Evolutionary conservation across 1,139 yeast species (phyloP).

Genomic region (Pichia sp.): DNA sequence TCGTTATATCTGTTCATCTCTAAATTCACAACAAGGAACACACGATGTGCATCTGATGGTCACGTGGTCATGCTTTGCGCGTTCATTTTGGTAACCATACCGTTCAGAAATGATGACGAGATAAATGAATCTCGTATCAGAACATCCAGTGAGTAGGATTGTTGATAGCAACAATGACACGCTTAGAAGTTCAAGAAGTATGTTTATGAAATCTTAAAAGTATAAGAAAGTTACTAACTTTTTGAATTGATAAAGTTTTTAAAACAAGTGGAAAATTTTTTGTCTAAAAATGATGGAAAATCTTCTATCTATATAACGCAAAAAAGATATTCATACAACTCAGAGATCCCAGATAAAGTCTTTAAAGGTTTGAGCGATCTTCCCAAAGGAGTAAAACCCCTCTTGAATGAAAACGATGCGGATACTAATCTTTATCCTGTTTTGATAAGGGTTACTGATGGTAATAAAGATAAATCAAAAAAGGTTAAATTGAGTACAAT

Average conservation of each 20-base stretch:
- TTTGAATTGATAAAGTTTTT: conserved; percentile 29
- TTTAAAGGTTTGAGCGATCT: conserved; percentile 13
- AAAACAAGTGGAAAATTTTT: conserved; percentile 28
- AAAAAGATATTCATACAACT: conserved; percentile 29
- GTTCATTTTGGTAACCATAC: too few relatives aligned
- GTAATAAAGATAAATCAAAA: conserved; percentile 31
- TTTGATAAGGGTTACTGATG: conserved; percentile 54
- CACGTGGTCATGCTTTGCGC: too few relatives aligned
- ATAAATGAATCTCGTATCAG: too few relatives aligned
- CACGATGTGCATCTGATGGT: too few relatives aligned
- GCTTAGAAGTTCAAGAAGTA: conserved; percentile 18
- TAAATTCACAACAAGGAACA: too few relatives aligned
- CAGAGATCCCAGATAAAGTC: conserved; percentile 19
- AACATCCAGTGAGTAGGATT: too few relatives aligned
- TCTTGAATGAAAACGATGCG: conserved; percentile 8
- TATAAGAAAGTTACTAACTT: conserved; percentile 8
- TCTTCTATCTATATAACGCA: conserved; percentile 40
- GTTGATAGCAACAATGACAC: conserved; percentile 12
- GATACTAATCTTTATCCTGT: conserved; percentile 35
- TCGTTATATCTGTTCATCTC: too few relatives aligned
- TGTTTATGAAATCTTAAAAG: conserved; percentile 1
- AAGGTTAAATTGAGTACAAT: conserved; percentile 26
- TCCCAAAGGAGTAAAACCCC: conserved; percentile 12
- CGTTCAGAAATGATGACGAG: too few relatives aligned
- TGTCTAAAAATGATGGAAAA: conserved; percentile 30